Conservation (phyloP, 176 grass and related monocot genomes). For the Chloris gayana region DNA sequence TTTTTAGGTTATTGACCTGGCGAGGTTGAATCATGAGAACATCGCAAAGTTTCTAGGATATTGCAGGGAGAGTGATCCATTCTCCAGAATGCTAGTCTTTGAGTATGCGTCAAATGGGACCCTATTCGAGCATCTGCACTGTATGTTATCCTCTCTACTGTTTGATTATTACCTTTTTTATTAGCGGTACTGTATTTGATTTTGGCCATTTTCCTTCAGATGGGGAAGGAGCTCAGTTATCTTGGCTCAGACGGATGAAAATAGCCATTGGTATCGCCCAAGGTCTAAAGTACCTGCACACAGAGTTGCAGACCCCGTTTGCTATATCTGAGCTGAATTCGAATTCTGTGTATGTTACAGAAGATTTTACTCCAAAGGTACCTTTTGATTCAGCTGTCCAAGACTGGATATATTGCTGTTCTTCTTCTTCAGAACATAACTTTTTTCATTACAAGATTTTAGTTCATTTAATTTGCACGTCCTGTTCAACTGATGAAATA, state of each 20-base stretch:
- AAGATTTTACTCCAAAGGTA: slow-evolving; percentile 97
- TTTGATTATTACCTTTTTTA: not conserved
- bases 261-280: slow-evolving; percentile 84
- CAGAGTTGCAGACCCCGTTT: slow-evolving; percentile 70
- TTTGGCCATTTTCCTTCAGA: slow-evolving; percentile 49
- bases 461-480: not conserved
- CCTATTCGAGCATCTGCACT: slow-evolving; percentile 87
- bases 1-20: slow-evolving; percentile 81
- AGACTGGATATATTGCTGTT: not conserved
- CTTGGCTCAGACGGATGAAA: slow-evolving; percentile 96
- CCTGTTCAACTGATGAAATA: slow-evolving; percentile 2
- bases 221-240: slow-evolving; percentile 78
- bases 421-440: not conserved
- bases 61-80: slow-evolving; percentile 89
- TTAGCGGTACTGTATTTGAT: not conserved
- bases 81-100: slow-evolving; percentile 87
- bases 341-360: slow-evolving; percentile 70
- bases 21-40: slow-evolving; percentile 87
- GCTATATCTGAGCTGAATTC: slow-evolving; percentile 78
- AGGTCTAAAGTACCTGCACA: slow-evolving; percentile 85
- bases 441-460: not conserved
- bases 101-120: slow-evolving; percentile 97
- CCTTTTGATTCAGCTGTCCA: not conserved
- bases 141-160: slow-evolving; percentile 44
- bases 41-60: slow-evolving; percentile 86